phyloP scores from a whole-genome alignment of 139 green algal genomes.

The Closterium sp. region DNA sequence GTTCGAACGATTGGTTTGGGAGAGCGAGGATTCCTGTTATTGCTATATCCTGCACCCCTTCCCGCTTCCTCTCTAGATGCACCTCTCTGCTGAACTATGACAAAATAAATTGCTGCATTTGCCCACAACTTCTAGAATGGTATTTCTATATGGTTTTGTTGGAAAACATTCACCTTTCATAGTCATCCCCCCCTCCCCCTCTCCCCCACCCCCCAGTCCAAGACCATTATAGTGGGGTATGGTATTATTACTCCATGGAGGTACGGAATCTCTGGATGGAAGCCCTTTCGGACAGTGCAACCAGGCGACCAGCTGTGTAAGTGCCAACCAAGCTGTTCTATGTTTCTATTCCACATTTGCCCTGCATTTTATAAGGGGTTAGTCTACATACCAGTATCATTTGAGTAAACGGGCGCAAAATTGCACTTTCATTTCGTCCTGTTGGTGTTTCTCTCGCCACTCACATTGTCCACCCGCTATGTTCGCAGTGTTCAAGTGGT shows the following conservation, averaged over 20 bases:
- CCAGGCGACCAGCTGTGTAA: neutral
- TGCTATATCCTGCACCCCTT: too few relatives aligned
- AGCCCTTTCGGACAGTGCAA: neutral
- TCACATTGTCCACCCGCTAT: neutral
- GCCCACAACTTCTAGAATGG: neutral
- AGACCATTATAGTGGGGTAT: neutral
- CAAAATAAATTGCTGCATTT: neutral
- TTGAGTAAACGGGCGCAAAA: too few relatives aligned
- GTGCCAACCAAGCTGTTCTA: neutral
- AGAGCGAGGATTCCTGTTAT: too few relatives aligned
- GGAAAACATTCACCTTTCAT: neutral
- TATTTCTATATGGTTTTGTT: too few relatives aligned
- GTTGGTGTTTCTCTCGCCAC: too few relatives aligned
- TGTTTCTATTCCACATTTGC: too few relatives aligned
- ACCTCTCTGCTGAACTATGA: neutral
- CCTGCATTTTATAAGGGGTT: too few relatives aligned
- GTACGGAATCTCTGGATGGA: neutral
- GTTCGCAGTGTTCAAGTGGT: neutral
- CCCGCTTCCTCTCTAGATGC: too few relatives aligned
- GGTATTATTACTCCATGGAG: neutral
- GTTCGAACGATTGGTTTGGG: too few relatives aligned
- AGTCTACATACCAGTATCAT: too few relatives aligned
- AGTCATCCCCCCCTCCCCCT: neutral
- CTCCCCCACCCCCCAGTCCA: too few relatives aligned
- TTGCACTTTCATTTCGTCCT: too few relatives aligned